Evolutionary conservation across 2,329 filamentous ascomycete genomes (phyloP).

Genomic region (Arthrinium puccinioides): DNA sequence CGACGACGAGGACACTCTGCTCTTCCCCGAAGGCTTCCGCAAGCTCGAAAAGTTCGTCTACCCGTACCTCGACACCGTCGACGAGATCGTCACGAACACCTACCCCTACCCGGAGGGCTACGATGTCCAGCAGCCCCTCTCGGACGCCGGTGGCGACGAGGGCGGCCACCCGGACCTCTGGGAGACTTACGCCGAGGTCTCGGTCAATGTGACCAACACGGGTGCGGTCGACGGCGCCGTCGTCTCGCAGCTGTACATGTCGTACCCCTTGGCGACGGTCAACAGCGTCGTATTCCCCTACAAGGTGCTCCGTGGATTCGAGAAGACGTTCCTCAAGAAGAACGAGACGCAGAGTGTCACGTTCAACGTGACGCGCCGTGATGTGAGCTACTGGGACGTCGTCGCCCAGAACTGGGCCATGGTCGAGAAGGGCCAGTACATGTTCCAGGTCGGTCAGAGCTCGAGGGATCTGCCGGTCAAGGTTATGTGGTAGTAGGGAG

Average conservation of each 20-base stretch:
- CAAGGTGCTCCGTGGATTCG: conserved; percentile 64
- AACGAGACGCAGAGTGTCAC: conserved; percentile 46
- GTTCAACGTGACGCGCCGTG: conserved; percentile 57
- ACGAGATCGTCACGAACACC: conserved; percentile 30
- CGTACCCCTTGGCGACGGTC: conserved; percentile 26
- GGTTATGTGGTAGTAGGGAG: neutral
- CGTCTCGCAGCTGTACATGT: conserved; percentile 40
- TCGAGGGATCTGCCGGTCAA: conserved; percentile 16
- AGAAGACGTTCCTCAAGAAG: conserved; percentile 54
- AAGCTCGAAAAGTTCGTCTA: conserved; percentile 65
- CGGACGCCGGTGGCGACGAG: conserved; percentile 61
- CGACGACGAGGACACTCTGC: conserved; percentile 41
- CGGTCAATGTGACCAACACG: conserved; percentile 46
- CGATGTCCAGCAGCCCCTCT: conserved; percentile 38
- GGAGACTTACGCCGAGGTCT: conserved; percentile 43
- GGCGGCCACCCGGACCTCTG: conserved; percentile 63
- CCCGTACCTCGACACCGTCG: conserved; percentile 53
- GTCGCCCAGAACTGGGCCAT: conserved; percentile 62
- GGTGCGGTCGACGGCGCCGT: conserved; percentile 34
- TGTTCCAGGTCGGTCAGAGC: conserved; percentile 29
- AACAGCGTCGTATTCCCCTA: conserved; percentile 53
- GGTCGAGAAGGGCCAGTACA: conserved; percentile 36
- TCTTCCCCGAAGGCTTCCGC: conserved; percentile 56
- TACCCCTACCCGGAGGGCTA: conserved; percentile 52
- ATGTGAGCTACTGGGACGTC: conserved; percentile 68